Evolutionary conservation across 176 grass and related monocot species (phyloP), one percentile per base, ranked within the genome.

Genomic region (Triticum dicoccoides): DNA sequence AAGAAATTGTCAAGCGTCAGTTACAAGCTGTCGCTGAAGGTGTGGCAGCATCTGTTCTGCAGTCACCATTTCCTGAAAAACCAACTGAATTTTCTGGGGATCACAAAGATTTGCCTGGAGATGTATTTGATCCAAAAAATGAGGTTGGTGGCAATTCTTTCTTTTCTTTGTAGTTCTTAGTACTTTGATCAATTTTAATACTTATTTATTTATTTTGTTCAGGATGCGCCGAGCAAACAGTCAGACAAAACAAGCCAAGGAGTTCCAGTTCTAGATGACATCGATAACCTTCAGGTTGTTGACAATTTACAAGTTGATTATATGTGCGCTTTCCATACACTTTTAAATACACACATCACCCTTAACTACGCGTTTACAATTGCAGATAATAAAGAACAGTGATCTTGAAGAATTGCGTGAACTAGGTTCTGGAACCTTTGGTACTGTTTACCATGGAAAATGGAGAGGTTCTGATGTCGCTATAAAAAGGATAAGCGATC

Each of bases 391-490:
- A 91, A 94, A 94, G 64, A 96, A 99, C 32, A 93, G 83, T 87
- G 94, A 99, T 91, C 90, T 99, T 66, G 97, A 99, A 90, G 97
- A 96, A 75, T 90, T 99, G 87, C 83, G 87, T 34, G 97, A 99
- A 89, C 83, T 96, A 65, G 97, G 97, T 64, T 96, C 94, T 86
- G 97, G 97, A 82, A 94, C 94, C 77, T 94, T 99, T 30, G 97
- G 97, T 49, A 99, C 92, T 24, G 97, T 99, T 85, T 99, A 94
- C 87, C 92, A 99, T 92, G 97, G 97, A 65, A 99, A 99, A 89
- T 99, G 97, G 97, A 94, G 94, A 86, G 97, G 97, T 38, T 85
- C 94, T 1, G 97, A 99, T 83, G 97, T 99, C 23, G 97, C 94
- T 62, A 99, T 96, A 73, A 99, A 99, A 86, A 96, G 94, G 84